Base-by-base conservation (phyloP, 2,329 filamentous ascomycete species). In the Fusarium setosum region DNA sequence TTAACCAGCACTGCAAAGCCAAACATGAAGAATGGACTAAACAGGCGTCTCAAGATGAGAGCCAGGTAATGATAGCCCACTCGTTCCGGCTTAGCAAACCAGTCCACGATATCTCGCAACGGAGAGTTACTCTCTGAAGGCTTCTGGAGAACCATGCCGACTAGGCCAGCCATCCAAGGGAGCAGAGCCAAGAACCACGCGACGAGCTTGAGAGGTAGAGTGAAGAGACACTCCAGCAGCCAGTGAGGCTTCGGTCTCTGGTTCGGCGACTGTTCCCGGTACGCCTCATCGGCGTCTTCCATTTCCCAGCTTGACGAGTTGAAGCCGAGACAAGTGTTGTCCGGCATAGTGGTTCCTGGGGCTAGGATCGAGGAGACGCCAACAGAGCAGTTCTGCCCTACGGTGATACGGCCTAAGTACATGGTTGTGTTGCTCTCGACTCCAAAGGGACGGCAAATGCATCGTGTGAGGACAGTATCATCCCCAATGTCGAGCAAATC, bases 261-360 rank as follows among this genome's bases (percentile, higher is more conserved):
- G 52, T 72, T 74, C 1, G 77, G 61, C 4, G 77, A 75, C 1
- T 84, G 73, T 38, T 83, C 78, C 13, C 83, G 81, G 72, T 84
- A 83, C 6, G 75, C 72, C 65, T 86, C 83, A 11, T 77, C 75
- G 3, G 80, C 80, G 60, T 84, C 82, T 20, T 79, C 70, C 21
- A 81, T 73, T 67, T 88, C 86, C 83, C 85, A 86, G 68, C 83
- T 86, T 0, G 85, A 87, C 1, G 84, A 86, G 72, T 86, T 87
- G 8, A 83, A 79, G 1, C 86, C 85, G 23, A 88, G 82, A 72
- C 83, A 87, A 4, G 81, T 81, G 57, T 81, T 76, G 6, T 81
- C 77, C 0, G 84, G 83, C 2, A 88, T 65, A 6, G 63, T 72
- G 0, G 84, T 79, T 1, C 85, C 85, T 2, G 86, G 79, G 0